Conservation (phyloP, 1,139 yeast species). For the Schwanniomyces etchellsii region DNA sequence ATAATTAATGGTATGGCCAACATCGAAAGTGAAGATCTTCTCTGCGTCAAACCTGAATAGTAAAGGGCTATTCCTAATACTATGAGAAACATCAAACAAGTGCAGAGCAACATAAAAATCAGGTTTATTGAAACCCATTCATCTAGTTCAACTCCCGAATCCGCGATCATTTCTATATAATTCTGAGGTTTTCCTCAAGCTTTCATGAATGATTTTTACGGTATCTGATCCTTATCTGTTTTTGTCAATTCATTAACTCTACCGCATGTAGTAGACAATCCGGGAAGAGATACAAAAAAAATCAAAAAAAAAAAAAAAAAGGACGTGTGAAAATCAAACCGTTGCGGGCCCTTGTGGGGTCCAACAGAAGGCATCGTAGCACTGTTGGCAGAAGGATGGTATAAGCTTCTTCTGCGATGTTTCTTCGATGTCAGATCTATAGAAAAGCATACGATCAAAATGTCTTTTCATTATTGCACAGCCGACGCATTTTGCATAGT, state of each 20-base stretch:
- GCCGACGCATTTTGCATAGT: constrained; percentile 48
- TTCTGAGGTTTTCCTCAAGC: no score
- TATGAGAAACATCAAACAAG: constrained; percentile 27
- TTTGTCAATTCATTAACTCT: no score
- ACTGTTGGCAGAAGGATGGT: constrained; percentile 15
- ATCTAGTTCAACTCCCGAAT: no score
- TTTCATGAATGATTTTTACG: no score
- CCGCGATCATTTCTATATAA: no score
- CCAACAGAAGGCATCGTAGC: constrained; percentile 20
- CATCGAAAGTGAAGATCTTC: constrained; percentile 52
- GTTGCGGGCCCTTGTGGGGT: constrained; percentile 1
- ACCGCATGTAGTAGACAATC: no score
- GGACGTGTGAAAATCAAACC: no score
- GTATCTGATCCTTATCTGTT: no score
- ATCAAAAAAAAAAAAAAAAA: no score
- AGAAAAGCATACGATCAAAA: constrained; percentile 33
- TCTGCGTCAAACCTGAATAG: constrained; percentile 54
- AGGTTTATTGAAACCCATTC: constrained; percentile 24
- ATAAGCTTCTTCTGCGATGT: constrained; percentile 1
- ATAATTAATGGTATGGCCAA: constrained; percentile 43
- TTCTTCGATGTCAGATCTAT: background rate
- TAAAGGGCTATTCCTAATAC: constrained; percentile 44
- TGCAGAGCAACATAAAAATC: constrained; percentile 33
- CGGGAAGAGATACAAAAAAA: no score
- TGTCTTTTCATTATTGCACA: constrained; percentile 56